Evolutionary conservation across 2,329 filamentous ascomycete genomes (phyloP).

Genomic region (Trichophyton mentagrophytes): DNA sequence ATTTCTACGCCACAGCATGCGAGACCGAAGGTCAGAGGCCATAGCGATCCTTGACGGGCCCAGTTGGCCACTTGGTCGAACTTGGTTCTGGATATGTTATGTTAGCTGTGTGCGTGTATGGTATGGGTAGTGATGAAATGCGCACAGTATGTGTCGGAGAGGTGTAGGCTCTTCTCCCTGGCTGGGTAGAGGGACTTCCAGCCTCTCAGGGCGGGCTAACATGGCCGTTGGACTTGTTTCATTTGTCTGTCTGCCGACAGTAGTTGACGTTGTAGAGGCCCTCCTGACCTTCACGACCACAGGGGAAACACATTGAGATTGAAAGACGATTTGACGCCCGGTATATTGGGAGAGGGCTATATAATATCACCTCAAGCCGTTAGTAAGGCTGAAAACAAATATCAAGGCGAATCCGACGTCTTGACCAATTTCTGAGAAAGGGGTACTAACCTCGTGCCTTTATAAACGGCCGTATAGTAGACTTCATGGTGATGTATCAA

Average conservation of each 20-base stretch:
- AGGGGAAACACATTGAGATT: background rate
- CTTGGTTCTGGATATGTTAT: slow-evolving; percentile 45
- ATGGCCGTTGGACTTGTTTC: background rate
- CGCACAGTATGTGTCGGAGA: background rate
- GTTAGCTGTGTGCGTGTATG: background rate
- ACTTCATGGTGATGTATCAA: background rate
- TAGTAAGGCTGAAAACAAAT: background rate
- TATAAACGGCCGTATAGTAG: background rate
- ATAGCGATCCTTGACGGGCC: slow-evolving; percentile 71
- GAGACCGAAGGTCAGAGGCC: slow-evolving; percentile 80
- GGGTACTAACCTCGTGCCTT: background rate
- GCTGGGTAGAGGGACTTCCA: background rate
- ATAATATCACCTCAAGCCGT: background rate
- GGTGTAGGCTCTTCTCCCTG: background rate
- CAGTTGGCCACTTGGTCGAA: slow-evolving; percentile 72
- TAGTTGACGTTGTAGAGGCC: background rate
- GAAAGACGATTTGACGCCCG: background rate
- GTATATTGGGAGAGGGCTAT: background rate
- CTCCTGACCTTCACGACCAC: background rate
- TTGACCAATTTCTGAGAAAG: background rate
- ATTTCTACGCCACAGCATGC: slow-evolving; percentile 85
- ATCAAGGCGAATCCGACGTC: background rate
- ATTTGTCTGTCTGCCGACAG: background rate
- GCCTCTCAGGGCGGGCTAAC: background rate
- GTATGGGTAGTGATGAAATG: background rate